These are phyloP conservation scores for Aspergillus sp. DNA, from an alignment of 2,329 filamentous ascomycete genomes.

Conservation along the genomic window DNA sequence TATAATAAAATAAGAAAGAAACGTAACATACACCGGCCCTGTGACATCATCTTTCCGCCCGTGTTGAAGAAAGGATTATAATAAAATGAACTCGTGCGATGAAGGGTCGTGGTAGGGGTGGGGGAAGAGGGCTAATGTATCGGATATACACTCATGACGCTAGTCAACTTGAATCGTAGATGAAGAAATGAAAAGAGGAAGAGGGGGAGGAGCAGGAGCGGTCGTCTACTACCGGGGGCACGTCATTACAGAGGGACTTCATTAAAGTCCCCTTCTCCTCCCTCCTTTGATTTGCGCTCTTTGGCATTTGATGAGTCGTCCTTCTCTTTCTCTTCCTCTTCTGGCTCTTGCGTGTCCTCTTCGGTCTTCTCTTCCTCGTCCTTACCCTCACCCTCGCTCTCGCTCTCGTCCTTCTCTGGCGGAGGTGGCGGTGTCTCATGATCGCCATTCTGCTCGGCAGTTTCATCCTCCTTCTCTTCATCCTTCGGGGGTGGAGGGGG, in stretches of 20 bases:
- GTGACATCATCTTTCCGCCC: background rate
- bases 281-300: constrained; percentile 35
- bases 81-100: constrained; percentile 16
- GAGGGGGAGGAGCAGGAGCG: constrained; percentile 15
- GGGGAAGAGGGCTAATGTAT: constrained; percentile 6
- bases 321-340: constrained; percentile 21
- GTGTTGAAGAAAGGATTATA: background rate
- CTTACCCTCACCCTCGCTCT: constrained; percentile 13
- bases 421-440: background rate
- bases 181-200: constrained; percentile 20
- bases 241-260: constrained; percentile 35
- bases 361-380: constrained; percentile 17
- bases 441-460: constrained; percentile 10
- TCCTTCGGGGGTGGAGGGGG: constrained; percentile 35
- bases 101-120: constrained; percentile 14
- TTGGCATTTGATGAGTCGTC: constrained; percentile 21
- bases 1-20: background rate
- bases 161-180: constrained; percentile 10
- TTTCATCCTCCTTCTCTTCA: constrained; percentile 24
- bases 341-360: constrained; percentile 20
- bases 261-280: constrained; percentile 38
- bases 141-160: constrained; percentile 6
- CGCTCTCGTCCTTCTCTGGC: constrained; percentile 15
- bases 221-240: constrained; percentile 2
- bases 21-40: background rate